Base-by-base conservation (phyloP, 768 basidiomycete genomes). In the Austroboletus eburneus region DNA sequence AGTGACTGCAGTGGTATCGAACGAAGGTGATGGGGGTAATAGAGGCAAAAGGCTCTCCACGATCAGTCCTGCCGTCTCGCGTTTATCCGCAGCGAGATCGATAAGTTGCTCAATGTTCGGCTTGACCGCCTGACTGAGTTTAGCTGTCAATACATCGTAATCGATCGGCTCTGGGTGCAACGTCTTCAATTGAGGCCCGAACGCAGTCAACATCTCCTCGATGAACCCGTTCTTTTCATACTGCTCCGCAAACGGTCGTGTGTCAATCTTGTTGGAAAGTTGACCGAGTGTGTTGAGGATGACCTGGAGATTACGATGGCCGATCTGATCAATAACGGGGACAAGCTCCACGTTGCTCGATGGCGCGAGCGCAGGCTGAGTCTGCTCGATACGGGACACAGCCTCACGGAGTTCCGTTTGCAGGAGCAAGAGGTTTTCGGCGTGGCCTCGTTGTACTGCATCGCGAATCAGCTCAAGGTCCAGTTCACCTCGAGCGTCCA, bases 101-200 rank as follows among this genome's bases (percentile, higher is more conserved):
- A 92, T 92, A 49, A 92, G 80, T 55, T 92, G 88, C 2, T 87
- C 80, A 21, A 92, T 90, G 53, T 91, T 85, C 7, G 90, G 90
- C 57, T 91, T 91, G 58, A 92, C 90, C 1, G 90, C 86, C 63
- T 92, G 86, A 20, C 85, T 76, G 14, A 92, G 78, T 56, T 80
- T 80, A 37, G 71, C 72, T 2, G 90, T 92, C 48, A 92, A 69
- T 53, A 76, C 72, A 29, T 90, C 86, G 57, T 91, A 88, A 59
- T 92, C 88, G 39, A 92, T 72, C 12, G 80, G 71, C 43, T 87
- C 87, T 22, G 77, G 70, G 22, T 77, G 82, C 18, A 85, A 60
- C 1, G 81, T 72, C 4, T 71, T 65, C n/a, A 91, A 66, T 43
- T 79, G 72, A 1, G 90, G 88, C 6, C 72, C 63, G 30, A 91